These are phyloP conservation scores for Rhodotorula sp. DNA, from an alignment of 1,284 basidiomycete genomes.

Conservation along the genomic window DNA sequence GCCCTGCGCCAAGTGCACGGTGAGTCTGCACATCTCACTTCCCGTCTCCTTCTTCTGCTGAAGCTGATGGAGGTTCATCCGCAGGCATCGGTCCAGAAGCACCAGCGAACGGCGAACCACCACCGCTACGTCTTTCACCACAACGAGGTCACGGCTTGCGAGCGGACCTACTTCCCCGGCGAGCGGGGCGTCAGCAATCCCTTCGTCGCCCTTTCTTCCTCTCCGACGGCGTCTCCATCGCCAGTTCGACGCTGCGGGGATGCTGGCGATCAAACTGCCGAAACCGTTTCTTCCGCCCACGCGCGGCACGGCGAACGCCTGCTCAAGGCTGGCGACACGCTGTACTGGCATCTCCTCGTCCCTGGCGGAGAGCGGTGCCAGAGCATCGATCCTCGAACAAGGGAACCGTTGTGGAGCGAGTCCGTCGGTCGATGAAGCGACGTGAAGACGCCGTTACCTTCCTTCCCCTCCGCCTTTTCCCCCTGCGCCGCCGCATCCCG, in stretches of 20 bases:
- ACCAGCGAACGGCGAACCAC: slow-evolving; percentile 64
- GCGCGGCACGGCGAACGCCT: slow-evolving; percentile 17
- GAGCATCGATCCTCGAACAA: slow-evolving; percentile 29
- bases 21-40: not conserved
- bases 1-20: slow-evolving; percentile 64
- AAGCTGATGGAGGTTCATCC: slow-evolving; percentile 44
- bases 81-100: slow-evolving; percentile 47
- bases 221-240: slow-evolving; percentile 4
- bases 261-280: not conserved
- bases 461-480: not conserved
- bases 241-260: not conserved
- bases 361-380: slow-evolving; percentile 60
- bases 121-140: slow-evolving; percentile 87
- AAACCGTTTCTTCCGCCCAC: not conserved
- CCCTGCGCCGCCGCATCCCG: not conserved
- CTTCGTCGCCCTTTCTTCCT: slow-evolving; percentile 5
- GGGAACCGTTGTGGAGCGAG: slow-evolving; percentile 14
- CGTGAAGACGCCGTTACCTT: too few relatives aligned
- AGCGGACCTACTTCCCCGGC: slow-evolving; percentile 66
- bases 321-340: slow-evolving; percentile 63
- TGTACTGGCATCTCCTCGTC: slow-evolving; percentile 76
- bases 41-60: slow-evolving; percentile 40
- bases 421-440: slow-evolving; percentile 8
- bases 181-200: slow-evolving; percentile 64
- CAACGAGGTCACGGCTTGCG: slow-evolving; percentile 66